phyloP scores from a whole-genome alignment of 306 rosid species.

The Hippophae rhamnoides region DNA sequence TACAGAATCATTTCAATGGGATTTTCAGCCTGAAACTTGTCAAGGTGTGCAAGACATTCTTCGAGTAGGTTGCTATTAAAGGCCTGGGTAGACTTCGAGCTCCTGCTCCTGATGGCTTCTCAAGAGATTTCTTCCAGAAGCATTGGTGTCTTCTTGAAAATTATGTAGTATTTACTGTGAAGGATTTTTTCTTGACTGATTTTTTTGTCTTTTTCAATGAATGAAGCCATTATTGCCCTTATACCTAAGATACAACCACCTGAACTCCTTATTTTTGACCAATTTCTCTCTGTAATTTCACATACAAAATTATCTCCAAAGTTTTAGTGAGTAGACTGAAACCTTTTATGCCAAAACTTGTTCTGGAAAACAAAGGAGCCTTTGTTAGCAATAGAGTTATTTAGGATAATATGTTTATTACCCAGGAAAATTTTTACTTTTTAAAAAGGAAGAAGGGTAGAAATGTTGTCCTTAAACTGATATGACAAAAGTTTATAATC shows the following conservation, averaged over 20 bases:
- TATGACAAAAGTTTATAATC: background rate
- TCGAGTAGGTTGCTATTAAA: too few relatives aligned
- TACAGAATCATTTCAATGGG: too few relatives aligned
- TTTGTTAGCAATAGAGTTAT: background rate
- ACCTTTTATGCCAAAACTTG: background rate
- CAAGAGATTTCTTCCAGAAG: background rate
- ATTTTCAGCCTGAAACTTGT: too few relatives aligned
- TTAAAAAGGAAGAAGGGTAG: background rate
- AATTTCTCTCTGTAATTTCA: background rate
- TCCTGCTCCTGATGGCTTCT: background rate
- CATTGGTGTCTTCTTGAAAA: background rate
- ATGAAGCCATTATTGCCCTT: background rate
- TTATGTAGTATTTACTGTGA: background rate
- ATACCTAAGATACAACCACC: background rate
- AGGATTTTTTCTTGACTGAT: background rate
- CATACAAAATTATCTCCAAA: background rate
- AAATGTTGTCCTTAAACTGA: background rate
- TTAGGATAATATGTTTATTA: background rate
- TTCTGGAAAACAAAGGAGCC: background rate
- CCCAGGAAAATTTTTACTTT: background rate
- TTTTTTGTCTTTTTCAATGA: background rate
- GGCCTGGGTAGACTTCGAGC: too few relatives aligned
- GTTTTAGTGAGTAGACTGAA: background rate
- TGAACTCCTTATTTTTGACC: background rate
- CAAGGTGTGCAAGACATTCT: too few relatives aligned